Evolutionary conservation across 805 yeast genomes (phyloP).

Genomic region (Brettanomyces custersianus): DNA sequence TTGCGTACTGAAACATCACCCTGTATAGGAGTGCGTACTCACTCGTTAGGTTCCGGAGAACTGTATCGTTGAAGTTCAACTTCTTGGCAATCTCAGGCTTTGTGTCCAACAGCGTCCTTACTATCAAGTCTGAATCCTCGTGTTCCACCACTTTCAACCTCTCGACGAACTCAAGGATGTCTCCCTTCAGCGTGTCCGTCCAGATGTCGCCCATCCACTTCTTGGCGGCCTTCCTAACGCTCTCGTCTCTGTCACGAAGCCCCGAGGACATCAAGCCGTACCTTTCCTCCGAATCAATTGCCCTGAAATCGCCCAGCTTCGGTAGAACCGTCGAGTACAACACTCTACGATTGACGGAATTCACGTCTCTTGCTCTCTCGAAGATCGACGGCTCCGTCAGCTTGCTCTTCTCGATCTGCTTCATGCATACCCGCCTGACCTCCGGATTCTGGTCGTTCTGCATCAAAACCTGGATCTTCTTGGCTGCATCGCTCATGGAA

Average conservation of each 20-base stretch:
- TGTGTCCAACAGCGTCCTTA: constrained; percentile 51
- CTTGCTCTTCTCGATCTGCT: constrained; percentile 52
- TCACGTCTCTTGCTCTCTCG: constrained; percentile 78
- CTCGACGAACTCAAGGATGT: constrained; percentile 63
- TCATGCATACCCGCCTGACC: constrained; percentile 76
- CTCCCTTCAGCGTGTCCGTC: constrained; percentile 61
- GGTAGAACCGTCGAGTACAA: constrained; percentile 63
- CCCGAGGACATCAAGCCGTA: constrained; percentile 78
- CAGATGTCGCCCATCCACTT: constrained; percentile 64
- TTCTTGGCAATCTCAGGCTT: constrained; percentile 55
- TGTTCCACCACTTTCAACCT: constrained; percentile 63
- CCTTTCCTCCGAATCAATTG: constrained; percentile 44
- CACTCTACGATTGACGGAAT: constrained; percentile 60
- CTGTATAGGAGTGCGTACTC: constrained; percentile 70
- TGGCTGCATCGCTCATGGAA: constrained; percentile 36
- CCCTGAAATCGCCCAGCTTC: constrained; percentile 51
- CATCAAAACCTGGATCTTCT: constrained; percentile 40
- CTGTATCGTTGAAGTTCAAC: constrained; percentile 51
- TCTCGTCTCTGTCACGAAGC: constrained; percentile 71
- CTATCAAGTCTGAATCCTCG: constrained; percentile 56
- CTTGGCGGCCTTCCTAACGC: constrained; percentile 63
- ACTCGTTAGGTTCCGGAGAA: constrained; percentile 63
- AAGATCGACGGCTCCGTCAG: constrained; percentile 49
- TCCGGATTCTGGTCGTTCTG: constrained; percentile 81
- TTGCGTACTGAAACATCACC: constrained; percentile 57